Conservation (phyloP, 1,284 basidiomycete species). For the Ceratobasidium sp. region DNA sequence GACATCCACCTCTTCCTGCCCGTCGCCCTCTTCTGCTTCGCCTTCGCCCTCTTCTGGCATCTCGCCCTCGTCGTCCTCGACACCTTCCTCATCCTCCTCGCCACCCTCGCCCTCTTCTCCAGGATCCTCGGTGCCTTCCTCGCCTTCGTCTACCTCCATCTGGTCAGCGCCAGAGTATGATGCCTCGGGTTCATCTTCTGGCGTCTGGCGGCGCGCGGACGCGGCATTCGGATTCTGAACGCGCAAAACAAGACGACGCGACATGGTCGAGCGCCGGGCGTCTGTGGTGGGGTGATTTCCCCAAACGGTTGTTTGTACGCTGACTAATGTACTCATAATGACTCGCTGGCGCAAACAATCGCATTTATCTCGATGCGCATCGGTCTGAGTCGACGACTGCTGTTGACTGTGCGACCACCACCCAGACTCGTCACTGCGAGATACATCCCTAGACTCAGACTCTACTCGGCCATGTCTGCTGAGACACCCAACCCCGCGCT, state of each 20-base stretch:
- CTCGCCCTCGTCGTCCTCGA: conserved; percentile 48
- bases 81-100: conserved; percentile 47
- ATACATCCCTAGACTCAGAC: background rate
- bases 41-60: too few relatives aligned
- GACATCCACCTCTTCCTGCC: conserved; percentile 45
- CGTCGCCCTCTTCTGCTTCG: conserved; percentile 43
- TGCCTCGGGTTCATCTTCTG: conserved; percentile 5
- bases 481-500: conserved; percentile 43
- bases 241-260: conserved; percentile 28
- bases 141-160: conserved; percentile 21
- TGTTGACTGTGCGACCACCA: conserved; percentile 21
- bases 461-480: background rate
- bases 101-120: conserved; percentile 38
- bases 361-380: conserved; percentile 29
- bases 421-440: background rate
- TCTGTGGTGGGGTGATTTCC: background rate
- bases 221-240: conserved; percentile 12
- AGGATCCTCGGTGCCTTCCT: background rate
- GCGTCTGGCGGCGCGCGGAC: background rate
- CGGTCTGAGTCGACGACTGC: conserved; percentile 20
- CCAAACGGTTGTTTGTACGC: background rate
- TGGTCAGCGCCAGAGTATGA: background rate
- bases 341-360: conserved; percentile 33
- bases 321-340: background rate
- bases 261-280: conserved; percentile 5